Evolutionary conservation across 2,329 filamentous ascomycete species (phyloP), one percentile per base, ranked within the genome.

Genomic region (Fusarium heterosporum): DNA sequence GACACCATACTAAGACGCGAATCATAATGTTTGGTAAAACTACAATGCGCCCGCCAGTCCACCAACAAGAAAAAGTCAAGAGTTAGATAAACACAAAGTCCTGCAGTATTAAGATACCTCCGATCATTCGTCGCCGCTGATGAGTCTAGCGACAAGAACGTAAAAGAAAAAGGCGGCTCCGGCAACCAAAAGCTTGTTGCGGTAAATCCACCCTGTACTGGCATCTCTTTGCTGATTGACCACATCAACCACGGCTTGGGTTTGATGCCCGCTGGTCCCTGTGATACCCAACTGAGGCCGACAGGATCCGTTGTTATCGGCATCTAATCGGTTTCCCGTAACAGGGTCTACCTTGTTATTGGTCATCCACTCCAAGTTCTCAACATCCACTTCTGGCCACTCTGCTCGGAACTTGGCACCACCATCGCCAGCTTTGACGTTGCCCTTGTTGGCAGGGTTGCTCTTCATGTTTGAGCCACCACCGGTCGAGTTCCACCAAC

Each of bases 401-500:
- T 98, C 93, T 12, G 87, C 83, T 55, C 89, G 87, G 78, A 99
- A 99, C 80, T 96, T 97, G 73, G 90, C 88, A 5, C 96, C 96
- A 13, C 94, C 94, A 75, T 99, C 96, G 22, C 96, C 96, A 4
- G 91, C 91, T 79, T 94, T 96, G 74, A 97, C 89, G 65, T 96
- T 93, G 11, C 92, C 93, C 76, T 90, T 93, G 57, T 81, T 81
- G 2, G 81, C 81, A 4, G 81, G 77, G 55, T 83, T 84, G 22
- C 81, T 77, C 64, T 85, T 88, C 16, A 79, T 75, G 62, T 90
- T 87, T 4, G 90, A 91, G 9, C 95, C 95, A 51, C 93, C 93
- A 39, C 95, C 94, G 0, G 95, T 98, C 32, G 90, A 92, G 80
- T 99, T 99, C 94, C 94, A 98, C 96, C 96, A 99, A 54, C 92